Base-by-base conservation (phyloP, 1,284 basidiomycete genomes). In the Thecaphora thlaspeos region DNA sequence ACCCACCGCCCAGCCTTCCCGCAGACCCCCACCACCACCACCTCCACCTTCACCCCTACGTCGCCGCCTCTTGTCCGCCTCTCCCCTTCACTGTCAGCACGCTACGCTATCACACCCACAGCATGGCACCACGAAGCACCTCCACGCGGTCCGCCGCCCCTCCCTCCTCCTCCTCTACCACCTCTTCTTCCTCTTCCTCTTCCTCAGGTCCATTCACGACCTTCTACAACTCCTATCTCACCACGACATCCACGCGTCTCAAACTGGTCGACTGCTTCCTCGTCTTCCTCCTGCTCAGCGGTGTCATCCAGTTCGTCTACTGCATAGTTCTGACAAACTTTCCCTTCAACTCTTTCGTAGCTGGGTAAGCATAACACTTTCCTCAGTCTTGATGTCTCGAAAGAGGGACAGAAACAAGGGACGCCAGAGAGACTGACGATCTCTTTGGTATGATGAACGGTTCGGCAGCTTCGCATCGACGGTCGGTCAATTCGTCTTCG, bases 281-380 rank as follows among this genome's bases (percentile, higher is more conserved):
- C 62, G 81, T 90, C 56, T 96, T 96, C 82, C 84, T 96, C 73
- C 87, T 97, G 81, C 82, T 95, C 41, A 88, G 90, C 2, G 95
- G 94, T 67, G 83, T 95, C 60, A 79, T 87, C 38, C 92, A 96
- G 79, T 96, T 99, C 79, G 80, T 85, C 17, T 97, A 98, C 81
- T 91, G 94, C 79, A 79, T 95, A 30, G 82, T 91, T 62, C 83
- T 98, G 63, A 91, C 92, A 51, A 89, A 88, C 81, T 98, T 88
- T 79, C 94, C 94, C 15, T 97, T 95, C 83, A 96, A 97, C 73
- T 91, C 93, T 32, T 99, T 97, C 81, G 80, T 96, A 56, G 88
- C 91, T 68, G 91, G 92, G 92, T 97, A 80, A 68, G 88, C 80
- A 10, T 10, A 4, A 15, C 3, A 38, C 23, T 11, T 8, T 11